Evolutionary conservation across 495 filamentous ascomycete species (phyloP), one percentile per base, ranked within the genome.

Genomic region (Podospora comata): DNA sequence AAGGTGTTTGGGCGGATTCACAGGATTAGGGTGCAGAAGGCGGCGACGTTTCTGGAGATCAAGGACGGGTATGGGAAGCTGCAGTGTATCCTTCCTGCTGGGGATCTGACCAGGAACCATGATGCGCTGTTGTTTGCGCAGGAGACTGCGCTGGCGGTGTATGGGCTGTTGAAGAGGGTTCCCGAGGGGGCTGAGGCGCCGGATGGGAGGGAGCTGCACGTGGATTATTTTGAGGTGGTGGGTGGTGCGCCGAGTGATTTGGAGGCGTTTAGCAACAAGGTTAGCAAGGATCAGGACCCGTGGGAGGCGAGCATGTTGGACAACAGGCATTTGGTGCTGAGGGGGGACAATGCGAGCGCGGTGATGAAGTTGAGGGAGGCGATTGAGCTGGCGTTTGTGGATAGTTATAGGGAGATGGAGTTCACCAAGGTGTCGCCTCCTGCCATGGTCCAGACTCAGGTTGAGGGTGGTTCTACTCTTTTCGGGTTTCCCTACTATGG

Each of bases 371-470:
- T 99, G 23, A 91, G 94, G 34, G 89, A 92, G 48, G 90, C 90
- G 3, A 87, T 94, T 20, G 87, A 97, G 70, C 85, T 88, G 66
- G 94, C 94, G 2, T 98, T 98, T 82, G 84, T 89, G 71, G 85
- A 88, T 75, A 85, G 88, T 60, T 98, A 94, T 78, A 88, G 90
- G 72, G 90, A 93, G 73, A 85, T 90, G 73, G 85, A 88, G 62
- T 85, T 96, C 76, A 83, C 85, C 61, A 94, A 98, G 79, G 94
- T 99, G 60, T 91, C 90, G 56, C 95, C 95, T 3, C 95, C 95
- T 9, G 93, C 92, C 57, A 92, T 99, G 81, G 96, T 98, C n/a
- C 95, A 99, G 80, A 98, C 95, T 6, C 94, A 97, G 80, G 95
- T 97, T 67, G 95, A 99, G 82, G 95, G 95, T 69, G 95, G 95